Evolutionary conservation across 176 grass and related monocot species (phyloP).

Genomic region (Tillandsia fasciculata): DNA sequence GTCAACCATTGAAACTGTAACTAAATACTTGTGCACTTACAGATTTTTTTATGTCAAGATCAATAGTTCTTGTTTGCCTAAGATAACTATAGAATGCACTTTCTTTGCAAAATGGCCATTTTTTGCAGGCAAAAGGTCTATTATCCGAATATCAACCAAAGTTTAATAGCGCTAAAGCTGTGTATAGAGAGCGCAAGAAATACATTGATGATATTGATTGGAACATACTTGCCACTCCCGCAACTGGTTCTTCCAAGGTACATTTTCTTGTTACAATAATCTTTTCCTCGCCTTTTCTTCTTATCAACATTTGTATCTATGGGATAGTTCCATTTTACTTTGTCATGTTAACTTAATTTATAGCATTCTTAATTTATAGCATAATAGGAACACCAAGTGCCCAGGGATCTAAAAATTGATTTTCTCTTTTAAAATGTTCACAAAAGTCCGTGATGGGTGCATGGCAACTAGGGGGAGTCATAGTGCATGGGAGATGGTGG

Average conservation of each 20-base stretch:
- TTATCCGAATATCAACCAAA: slow-evolving; percentile 96
- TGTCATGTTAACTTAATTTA: too few relatives aligned
- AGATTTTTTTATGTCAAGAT: background rate
- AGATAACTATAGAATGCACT: background rate
- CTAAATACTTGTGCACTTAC: too few relatives aligned
- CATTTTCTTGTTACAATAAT: slow-evolving; percentile 1
- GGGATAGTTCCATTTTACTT: background rate
- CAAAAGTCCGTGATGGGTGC: too few relatives aligned
- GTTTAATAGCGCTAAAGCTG: slow-evolving; percentile 95
- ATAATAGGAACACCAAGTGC: too few relatives aligned
- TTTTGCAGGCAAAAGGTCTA: slow-evolving; percentile 80
- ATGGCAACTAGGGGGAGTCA: too few relatives aligned
- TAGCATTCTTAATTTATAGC: too few relatives aligned
- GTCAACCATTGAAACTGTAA: too few relatives aligned
- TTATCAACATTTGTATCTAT: background rate
- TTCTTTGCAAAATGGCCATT: background rate
- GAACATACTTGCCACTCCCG: slow-evolving; percentile 68
- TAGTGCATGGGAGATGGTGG: too few relatives aligned
- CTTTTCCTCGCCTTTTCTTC: background rate
- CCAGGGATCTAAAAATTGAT: too few relatives aligned
- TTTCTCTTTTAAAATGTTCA: too few relatives aligned
- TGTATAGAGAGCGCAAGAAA: slow-evolving; percentile 92
- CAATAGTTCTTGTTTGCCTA: background rate
- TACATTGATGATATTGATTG: slow-evolving; percentile 94
- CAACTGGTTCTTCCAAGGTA: slow-evolving; percentile 85